Conservation (phyloP, 805 yeast genomes). For the Zygosaccharomyces lentus region DNA sequence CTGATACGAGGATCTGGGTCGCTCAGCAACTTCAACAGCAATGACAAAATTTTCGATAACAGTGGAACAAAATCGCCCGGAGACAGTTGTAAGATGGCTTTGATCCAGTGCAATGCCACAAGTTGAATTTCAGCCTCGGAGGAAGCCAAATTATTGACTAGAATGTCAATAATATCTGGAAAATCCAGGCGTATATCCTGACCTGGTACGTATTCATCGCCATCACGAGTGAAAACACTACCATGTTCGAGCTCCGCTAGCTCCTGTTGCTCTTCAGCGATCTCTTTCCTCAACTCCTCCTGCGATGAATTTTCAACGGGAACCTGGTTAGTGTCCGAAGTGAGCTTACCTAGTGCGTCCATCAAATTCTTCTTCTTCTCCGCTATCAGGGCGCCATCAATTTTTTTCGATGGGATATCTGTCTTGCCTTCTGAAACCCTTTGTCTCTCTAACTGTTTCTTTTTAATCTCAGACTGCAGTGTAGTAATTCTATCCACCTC, state of each 20-base stretch:
- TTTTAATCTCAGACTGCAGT: constrained; percentile 52
- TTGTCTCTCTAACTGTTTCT: constrained; percentile 21
- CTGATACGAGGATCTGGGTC: constrained; percentile 47
- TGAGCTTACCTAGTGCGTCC: constrained; percentile 25
- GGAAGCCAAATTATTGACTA: constrained; percentile 74
- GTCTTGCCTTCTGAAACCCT: constrained; percentile 19
- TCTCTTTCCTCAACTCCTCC: constrained; percentile 8
- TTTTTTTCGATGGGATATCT: constrained; percentile 28
- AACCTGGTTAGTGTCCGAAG: constrained; percentile 11
- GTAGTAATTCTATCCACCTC: constrained; percentile 77
- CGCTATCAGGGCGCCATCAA: constrained; percentile 30
- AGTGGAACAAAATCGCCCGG: constrained; percentile 71
- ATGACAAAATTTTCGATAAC: constrained; percentile 69
- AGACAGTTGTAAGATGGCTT: constrained; percentile 59
- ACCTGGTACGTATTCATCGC: constrained; percentile 60
- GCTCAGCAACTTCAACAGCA: constrained; percentile 60
- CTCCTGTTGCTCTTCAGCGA: constrained; percentile 6
- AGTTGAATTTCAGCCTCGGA: constrained; percentile 72
- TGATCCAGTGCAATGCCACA: constrained; percentile 79
- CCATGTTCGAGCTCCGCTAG: constrained; percentile 9
- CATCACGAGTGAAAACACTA: constrained; percentile 35
- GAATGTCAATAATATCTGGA: constrained; percentile 71
- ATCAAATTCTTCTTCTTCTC: constrained; percentile 33
- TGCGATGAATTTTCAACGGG: constrained; percentile 8
- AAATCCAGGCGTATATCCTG: constrained; percentile 82